Conservation (phyloP, 2,329 filamentous ascomycete species). For the Didymella pinodella region DNA sequence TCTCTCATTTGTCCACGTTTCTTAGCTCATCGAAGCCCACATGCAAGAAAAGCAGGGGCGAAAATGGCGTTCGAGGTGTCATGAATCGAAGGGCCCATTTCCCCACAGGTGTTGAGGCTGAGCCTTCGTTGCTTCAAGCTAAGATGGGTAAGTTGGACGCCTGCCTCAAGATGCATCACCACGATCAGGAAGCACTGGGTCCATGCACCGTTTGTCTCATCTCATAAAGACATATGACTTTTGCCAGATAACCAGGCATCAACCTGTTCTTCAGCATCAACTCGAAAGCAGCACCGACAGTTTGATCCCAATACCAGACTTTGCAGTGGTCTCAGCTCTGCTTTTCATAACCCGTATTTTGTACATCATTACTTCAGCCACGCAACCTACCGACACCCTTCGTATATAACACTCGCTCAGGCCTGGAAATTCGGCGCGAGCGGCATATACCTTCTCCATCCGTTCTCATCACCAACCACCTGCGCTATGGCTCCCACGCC, state of each 20-base stretch:
- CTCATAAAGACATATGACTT: constrained; percentile 36
- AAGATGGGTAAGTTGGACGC: constrained; percentile 35
- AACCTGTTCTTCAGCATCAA: constrained; percentile 18
- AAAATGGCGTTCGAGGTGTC: constrained; percentile 25
- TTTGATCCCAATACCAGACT: constrained; percentile 18
- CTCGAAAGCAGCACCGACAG: constrained; percentile 19
- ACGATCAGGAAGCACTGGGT: constrained; percentile 25
- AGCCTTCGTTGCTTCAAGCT: constrained; percentile 30
- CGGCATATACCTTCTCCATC: neutral
- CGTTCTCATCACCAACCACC: neutral
- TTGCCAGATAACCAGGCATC: constrained; percentile 28
- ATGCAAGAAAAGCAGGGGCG: constrained; percentile 21
- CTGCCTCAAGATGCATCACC: constrained; percentile 31
- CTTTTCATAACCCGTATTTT: constrained; percentile 28
- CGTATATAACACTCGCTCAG: constrained; percentile 11
- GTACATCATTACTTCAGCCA: constrained; percentile 19
- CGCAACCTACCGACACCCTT: constrained; percentile 18
- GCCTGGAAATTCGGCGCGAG: neutral
- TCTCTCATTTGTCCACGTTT: constrained; percentile 29
- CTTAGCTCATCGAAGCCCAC: constrained; percentile 16
- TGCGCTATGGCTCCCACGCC: constrained; percentile 40
- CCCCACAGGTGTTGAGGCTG: constrained; percentile 42
- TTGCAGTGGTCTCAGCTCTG: constrained; percentile 28
- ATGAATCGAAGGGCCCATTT: constrained; percentile 26
- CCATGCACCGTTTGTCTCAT: constrained; percentile 36